These are phyloP conservation scores for Exserohilum turcica DNA, from an alignment of 2,329 filamentous ascomycete genomes.

Conservation along the genomic window DNA sequence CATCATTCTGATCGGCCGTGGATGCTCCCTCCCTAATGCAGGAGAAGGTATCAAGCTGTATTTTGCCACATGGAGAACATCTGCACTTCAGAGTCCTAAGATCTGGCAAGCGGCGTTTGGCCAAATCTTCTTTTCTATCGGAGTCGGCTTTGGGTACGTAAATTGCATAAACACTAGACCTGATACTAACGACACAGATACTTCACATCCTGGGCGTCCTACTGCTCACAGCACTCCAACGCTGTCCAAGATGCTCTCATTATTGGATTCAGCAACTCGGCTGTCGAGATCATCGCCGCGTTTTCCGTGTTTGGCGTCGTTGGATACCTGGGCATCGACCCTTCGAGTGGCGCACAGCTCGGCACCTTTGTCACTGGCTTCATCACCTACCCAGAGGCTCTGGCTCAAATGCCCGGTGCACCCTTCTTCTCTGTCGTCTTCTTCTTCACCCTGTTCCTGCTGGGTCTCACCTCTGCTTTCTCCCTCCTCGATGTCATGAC, in stretches of 20 bases:
- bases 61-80: conserved; percentile 15
- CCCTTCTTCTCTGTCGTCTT: conserved; percentile 61
- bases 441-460: conserved; percentile 61
- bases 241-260: conserved; percentile 61
- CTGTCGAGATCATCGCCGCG: conserved; percentile 57
- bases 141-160: conserved; percentile 54
- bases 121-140: conserved; percentile 62
- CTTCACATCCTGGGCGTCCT: conserved; percentile 6
- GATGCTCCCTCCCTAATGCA: conserved; percentile 15
- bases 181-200: conserved; percentile 1
- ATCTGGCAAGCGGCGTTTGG: conserved; percentile 59
- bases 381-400: conserved; percentile 58
- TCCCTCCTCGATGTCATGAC: conserved; percentile 61
- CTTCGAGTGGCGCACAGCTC: conserved; percentile 48
- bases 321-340: conserved; percentile 49
- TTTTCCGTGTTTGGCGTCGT: conserved; percentile 59
- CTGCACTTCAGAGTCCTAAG: conserved; percentile 41
- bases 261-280: conserved; percentile 57
- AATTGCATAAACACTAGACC: conserved; percentile 27
- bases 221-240: conserved; percentile 39
- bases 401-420: conserved; percentile 59
- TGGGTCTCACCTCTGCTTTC: conserved; percentile 61
- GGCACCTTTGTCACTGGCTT: conserved; percentile 61
- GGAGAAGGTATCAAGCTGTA: conserved; percentile 16
- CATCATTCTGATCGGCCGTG: conserved; percentile 21